phyloP scores from a whole-genome alignment of 306 rosid species.

The Malus sylvestris region DNA sequence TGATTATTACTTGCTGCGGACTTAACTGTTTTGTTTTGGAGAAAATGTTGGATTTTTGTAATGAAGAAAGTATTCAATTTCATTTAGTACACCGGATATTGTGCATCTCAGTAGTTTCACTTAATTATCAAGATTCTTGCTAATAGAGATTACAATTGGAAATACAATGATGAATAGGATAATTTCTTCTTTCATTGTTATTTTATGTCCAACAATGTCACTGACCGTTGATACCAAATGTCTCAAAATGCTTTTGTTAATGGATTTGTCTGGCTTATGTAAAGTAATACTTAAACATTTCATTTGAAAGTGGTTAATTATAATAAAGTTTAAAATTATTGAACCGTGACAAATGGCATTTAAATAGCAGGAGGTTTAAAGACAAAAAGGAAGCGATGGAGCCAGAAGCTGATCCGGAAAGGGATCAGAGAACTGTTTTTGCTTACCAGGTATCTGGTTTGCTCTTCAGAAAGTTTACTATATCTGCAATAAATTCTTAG shows the following conservation, averaged over 20 bases:
- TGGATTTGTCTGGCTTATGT: background rate
- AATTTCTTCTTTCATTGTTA: background rate
- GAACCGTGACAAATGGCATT: conserved; percentile 4
- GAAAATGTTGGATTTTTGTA: background rate
- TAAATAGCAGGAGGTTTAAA: conserved; percentile 67
- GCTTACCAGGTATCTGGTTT: conserved; percentile 77
- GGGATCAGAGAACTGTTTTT: conserved; percentile 98
- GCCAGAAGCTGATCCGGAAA: conserved; percentile 99
- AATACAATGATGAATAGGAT: background rate
- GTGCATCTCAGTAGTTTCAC: background rate
- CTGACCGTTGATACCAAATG: background rate
- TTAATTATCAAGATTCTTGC: background rate
- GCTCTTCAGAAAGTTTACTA: background rate
- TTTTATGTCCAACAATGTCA: background rate
- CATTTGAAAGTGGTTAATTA: background rate
- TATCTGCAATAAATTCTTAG: background rate
- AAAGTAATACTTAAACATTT: background rate
- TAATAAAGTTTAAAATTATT: conserved; percentile 1
- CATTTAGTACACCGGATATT: background rate
- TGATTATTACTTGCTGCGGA: background rate
- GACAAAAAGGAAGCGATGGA: conserved; percentile 80
- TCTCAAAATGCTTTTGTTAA: background rate
- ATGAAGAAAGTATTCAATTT: background rate
- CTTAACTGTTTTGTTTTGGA: background rate
- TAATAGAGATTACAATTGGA: background rate